Percentiles rank a stretch among this genome's conserved stretches.
phyloP scores from a whole-genome alignment of 805 yeast species.

The Myxozyma lipomycoides region DNA sequence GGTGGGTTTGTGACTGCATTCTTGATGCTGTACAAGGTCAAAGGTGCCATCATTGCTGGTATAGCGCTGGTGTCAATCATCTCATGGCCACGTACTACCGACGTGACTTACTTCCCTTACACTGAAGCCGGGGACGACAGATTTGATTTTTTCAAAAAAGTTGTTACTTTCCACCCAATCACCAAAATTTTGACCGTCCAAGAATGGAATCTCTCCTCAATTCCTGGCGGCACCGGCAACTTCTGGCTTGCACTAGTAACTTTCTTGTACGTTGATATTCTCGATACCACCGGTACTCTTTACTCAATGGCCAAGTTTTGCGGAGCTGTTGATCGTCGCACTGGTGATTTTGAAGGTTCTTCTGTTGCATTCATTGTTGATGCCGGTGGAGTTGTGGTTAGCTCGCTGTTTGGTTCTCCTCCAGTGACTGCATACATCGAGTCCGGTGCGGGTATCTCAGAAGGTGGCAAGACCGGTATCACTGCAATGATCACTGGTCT shows the following conservation, averaged over 20 bases:
- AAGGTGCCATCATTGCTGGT: slow-evolving; percentile 29
- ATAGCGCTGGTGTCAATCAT: slow-evolving; percentile 27
- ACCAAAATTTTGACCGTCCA: slow-evolving; percentile 24
- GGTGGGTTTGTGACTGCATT: slow-evolving; percentile 29
- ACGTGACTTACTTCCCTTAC: slow-evolving; percentile 29
- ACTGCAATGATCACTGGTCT: slow-evolving; percentile 26
- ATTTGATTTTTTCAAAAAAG: slow-evolving; percentile 28
- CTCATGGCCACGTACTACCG: slow-evolving; percentile 27
- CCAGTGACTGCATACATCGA: slow-evolving; percentile 31
- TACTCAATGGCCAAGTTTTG: slow-evolving; percentile 30
- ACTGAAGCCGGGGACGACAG: slow-evolving; percentile 19
- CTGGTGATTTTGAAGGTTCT: slow-evolving; percentile 30
- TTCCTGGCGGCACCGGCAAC: slow-evolving; percentile 25
- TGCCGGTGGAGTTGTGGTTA: slow-evolving; percentile 25
- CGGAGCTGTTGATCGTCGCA: slow-evolving; percentile 23
- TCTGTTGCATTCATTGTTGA: slow-evolving; percentile 29
- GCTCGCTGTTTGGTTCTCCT: slow-evolving; percentile 27
- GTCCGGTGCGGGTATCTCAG: slow-evolving; percentile 30
- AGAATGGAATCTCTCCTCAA: slow-evolving; percentile 23
- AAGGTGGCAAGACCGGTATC: slow-evolving; percentile 29
- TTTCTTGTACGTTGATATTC: slow-evolving; percentile 29
- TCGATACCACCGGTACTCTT: slow-evolving; percentile 29
- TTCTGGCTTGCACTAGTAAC: slow-evolving; percentile 30
- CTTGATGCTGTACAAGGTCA: slow-evolving; percentile 26
- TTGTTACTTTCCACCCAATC: slow-evolving; percentile 28